Base-by-base conservation (phyloP, 2,329 filamentous ascomycete species). In the Pseudogymnoascus sp. region DNA sequence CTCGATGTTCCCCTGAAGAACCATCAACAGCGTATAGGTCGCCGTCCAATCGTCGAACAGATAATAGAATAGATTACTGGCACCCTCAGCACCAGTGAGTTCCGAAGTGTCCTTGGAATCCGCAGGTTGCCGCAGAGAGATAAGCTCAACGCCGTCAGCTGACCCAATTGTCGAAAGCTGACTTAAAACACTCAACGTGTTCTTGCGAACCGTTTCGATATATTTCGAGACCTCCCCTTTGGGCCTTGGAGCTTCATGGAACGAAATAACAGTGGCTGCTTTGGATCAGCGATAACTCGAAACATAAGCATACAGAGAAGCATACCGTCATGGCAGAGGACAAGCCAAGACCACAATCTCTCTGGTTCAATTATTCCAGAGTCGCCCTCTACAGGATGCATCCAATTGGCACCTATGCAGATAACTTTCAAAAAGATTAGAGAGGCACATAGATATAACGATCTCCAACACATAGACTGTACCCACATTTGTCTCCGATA, bases 341-440 rank as follows among this genome's bases (percentile, higher is more conserved):
- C 76, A 4, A 91, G 78, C 89, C 88, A 92, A 18, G 86, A 86
- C 87, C 87, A 92, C 6, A 86, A 74, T 23, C 85, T 61, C 39
- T 61, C 39, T 31, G 39, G 70, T 6, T 73, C 68, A n/a, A 72
- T 57, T n/a, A 71, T 57, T 64, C 63, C 68, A 5, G 69, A 71
- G 60, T 74, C 72, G 2, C 66, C 67, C 47, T 75, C 73, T 26
- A 75, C 75, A 65, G 69, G 76, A 69, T 77, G 83, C 66, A 83
- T 79, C 75, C 79, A 88, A 72, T 91, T 91, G 70, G 87, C 90
- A 26, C 89, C 89, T 45, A 91, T 77, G 68, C 87, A 90, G 1
- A 90, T 78, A 68, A 86, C 86, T 88, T 5, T 5, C 3, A 3
- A 3, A 12, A 12, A 3, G 37, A 26, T 64, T 72, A 63, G 73